phyloP scores from a whole-genome alignment of 148 eudicot genomes.

The Diospyros lotus region DNA sequence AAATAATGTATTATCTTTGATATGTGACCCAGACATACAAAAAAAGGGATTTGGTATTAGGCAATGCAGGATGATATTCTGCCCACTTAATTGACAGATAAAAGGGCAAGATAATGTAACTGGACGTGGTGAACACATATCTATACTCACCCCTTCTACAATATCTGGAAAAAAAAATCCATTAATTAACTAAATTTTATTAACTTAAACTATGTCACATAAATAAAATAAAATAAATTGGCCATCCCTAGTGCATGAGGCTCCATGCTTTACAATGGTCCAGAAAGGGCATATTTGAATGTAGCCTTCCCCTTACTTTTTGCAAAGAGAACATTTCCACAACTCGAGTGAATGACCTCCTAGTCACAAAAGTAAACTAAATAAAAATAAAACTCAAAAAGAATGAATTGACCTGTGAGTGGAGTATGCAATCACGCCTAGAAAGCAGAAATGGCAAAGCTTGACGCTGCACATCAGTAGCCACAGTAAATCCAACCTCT shows the following conservation, averaged over 20 bases:
- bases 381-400: background rate
- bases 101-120: background rate
- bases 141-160: background rate
- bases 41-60: slow-evolving; percentile 3
- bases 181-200: background rate
- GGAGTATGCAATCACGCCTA: slow-evolving; percentile 81
- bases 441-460: slow-evolving; percentile 79
- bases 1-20: background rate
- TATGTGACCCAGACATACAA: slow-evolving; percentile 1
- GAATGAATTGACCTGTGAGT: slow-evolving; percentile 73
- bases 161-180: background rate
- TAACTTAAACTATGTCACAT: too few species aligned
- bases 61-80: background rate
- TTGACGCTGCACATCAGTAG: slow-evolving; percentile 82
- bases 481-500: slow-evolving; percentile 67
- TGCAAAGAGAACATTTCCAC: too few species aligned
- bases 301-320: too few species aligned
- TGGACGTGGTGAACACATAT: background rate
- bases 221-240: too few species aligned
- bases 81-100: background rate
- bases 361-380: background rate
- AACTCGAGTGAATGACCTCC: too few species aligned
- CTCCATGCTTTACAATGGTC: too few species aligned
- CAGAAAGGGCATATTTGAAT: too few species aligned
- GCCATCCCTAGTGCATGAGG: too few species aligned